Evolutionary conservation across 148 eudicot genomes (phyloP), one percentile per base, ranked within the genome.

Genomic region (Heliosperma pusillum): DNA sequence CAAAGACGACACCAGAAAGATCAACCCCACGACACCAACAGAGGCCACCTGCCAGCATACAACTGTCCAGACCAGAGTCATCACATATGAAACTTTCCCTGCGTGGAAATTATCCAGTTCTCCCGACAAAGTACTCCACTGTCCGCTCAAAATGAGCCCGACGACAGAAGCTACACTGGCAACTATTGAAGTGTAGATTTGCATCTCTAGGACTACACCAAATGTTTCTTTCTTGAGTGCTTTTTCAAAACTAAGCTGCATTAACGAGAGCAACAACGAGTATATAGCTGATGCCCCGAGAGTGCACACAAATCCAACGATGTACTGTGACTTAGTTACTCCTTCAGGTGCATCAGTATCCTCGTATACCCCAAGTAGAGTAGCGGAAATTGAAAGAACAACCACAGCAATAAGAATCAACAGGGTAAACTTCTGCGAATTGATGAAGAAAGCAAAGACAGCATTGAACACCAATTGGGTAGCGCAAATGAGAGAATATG

Each of bases 401-500:
- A 86, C 82, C 5, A 94, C 96, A 16, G 98, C 85, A 66, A 88
- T 88, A 2, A 91, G 74, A 33, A 94, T 94, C 69, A 88, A 65
- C 0, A 84, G 83, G 21, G 97, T 91, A 66, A 88, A 87, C 66
- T 90, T 90, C 66, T 94, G 98, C 12, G 84, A 80, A 56, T 94
- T 94, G 82, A 94, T 86, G 78, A 94, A 90, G 80, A 71, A 90
- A 16, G 98, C 85, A 74, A 85, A 90, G 57, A 94, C 36, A 1
- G 95, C 97, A 73, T 88, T 91, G 79, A 86, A 94, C 15, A 81
- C 91, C 75, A 94, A 79, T 62, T 91, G 96, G 69, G 91, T 86
- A 6, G 98, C 93, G 75, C 98, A 91, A 69, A 94, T 86, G 82
- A 94, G 97, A 30, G 98, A 90, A 69, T 94, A 91, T 50, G 98